phyloP scores from a whole-genome alignment of 192 early-diverging fungal species.

The Cetraspora pellucida region DNA sequence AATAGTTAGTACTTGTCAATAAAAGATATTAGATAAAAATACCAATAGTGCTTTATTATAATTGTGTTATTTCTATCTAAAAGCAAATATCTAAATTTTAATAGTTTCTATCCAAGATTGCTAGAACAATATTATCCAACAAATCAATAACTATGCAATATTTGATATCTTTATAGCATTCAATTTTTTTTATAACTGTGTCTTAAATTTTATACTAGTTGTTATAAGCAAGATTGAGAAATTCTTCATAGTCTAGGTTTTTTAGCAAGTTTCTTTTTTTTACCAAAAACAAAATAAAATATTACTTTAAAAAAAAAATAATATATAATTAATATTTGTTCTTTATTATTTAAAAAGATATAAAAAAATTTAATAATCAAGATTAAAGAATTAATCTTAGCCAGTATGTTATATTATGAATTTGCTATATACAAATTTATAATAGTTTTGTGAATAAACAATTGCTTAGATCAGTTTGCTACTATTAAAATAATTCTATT shows the following conservation, averaged over 20 bases:
- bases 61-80: background rate
- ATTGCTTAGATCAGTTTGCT: background rate
- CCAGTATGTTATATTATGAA: no score
- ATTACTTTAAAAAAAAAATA: no score
- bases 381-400: no score
- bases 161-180: background rate
- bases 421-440: background rate
- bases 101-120: no score
- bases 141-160: no score
- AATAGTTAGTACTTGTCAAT: background rate
- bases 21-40: background rate
- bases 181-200: background rate
- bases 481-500: background rate
- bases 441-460: background rate
- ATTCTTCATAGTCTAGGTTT: background rate
- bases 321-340: no score
- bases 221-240: background rate
- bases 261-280: no score
- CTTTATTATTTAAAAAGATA: no score
- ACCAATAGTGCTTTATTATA: constrained; percentile 13
- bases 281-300: no score
- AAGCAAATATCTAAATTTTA: background rate
- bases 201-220: background rate
- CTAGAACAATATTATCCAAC: no score
- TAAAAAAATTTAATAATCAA: no score